A percentile compares a stretch with the other conserved stretches of the same genome.
phyloP scores from a whole-genome alignment of 225 moss, liverwort and hornwort species.

The Sphagnum tenellum region DNA sequence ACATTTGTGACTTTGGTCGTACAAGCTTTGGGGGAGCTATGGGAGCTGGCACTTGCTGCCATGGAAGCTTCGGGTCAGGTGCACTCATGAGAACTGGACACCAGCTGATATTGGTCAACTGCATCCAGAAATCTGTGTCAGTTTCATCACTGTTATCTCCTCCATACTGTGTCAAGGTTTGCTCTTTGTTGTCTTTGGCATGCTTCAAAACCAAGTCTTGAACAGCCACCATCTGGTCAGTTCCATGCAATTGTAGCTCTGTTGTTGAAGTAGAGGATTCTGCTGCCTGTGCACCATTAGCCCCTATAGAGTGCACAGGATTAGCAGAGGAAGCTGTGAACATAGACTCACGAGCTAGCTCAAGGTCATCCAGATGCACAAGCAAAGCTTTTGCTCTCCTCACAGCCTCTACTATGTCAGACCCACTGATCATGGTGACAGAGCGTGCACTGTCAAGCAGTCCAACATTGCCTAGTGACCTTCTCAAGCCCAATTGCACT shows the following conservation, averaged over 20 bases:
- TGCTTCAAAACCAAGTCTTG: neutral
- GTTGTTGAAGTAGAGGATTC: neutral
- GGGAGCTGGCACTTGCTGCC: conserved; percentile 43
- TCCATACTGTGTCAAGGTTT: conserved; percentile 12
- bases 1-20: conserved; percentile 68
- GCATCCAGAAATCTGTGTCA: conserved; percentile 58
- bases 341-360: conserved; percentile 25
- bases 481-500: conserved; percentile 56
- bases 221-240: neutral
- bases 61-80: conserved; percentile 55
- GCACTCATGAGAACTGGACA: conserved; percentile 50
- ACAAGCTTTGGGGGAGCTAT: conserved; percentile 68
- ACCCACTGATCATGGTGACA: conserved; percentile 64
- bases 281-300: neutral
- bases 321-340: conserved; percentile 6
- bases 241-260: neutral
- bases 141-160: conserved; percentile 22
- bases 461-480: conserved; percentile 55
- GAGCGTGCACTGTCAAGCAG: conserved; percentile 79
- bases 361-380: conserved; percentile 51
- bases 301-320: neutral
- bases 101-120: conserved; percentile 73
- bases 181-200: neutral
- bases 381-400: conserved; percentile 62
- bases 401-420: conserved; percentile 56